Conservation (phyloP, 1,139 yeast species). For the Pichia sp. region DNA sequence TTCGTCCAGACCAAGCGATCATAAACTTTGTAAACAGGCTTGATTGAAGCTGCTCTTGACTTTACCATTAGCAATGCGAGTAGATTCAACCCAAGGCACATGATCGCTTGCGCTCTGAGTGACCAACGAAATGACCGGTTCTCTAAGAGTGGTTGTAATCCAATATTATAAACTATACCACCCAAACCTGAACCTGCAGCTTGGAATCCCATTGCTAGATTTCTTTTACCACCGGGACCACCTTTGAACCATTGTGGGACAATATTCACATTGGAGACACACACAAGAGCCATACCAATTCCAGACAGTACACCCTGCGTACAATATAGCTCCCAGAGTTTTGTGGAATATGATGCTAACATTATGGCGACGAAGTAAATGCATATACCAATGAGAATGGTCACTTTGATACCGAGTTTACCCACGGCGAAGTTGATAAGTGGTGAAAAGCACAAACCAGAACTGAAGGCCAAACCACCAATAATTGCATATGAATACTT, state of each 20-base stretch:
- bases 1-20: constrained; percentile 29
- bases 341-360: constrained; percentile 46
- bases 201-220: constrained; percentile 56
- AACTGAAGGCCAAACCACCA: constrained; percentile 49
- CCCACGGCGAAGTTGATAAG: constrained; percentile 38
- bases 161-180: constrained; percentile 50
- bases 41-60: constrained; percentile 26
- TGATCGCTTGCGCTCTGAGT: constrained; percentile 43
- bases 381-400: constrained; percentile 34
- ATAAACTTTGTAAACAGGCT: constrained; percentile 32
- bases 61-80: constrained; percentile 25
- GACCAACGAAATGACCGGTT: constrained; percentile 56
- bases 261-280: constrained; percentile 46
- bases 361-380: constrained; percentile 44
- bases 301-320: constrained; percentile 57
- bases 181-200: constrained; percentile 61
- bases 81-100: constrained; percentile 37
- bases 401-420: constrained; percentile 33
- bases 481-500: constrained; percentile 50
- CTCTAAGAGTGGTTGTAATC: constrained; percentile 40
- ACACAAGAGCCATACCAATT: constrained; percentile 42
- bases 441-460: constrained; percentile 41
- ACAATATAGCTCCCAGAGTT: constrained; percentile 44
- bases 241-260: constrained; percentile 55
- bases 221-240: constrained; percentile 36